Conservation (phyloP, 768 basidiomycete species). For the Kwoniella botswanensis region DNA sequence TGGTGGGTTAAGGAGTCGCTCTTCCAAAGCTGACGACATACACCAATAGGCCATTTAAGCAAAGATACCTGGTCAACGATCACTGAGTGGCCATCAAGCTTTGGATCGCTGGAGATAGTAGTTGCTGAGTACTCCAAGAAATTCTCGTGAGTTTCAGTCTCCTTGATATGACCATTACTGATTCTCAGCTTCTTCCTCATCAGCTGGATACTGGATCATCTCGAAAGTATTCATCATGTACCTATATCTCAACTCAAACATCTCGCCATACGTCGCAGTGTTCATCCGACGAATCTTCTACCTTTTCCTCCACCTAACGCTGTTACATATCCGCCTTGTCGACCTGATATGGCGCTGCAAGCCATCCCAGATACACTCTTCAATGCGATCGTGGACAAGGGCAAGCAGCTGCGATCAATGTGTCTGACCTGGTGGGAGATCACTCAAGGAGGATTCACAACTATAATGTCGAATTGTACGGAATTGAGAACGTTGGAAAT, state of each 20-base stretch:
- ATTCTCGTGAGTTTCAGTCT: slow-evolving; percentile 25
- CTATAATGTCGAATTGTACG: slow-evolving; percentile 5
- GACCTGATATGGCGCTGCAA: neutral
- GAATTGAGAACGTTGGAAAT: slow-evolving; percentile 12
- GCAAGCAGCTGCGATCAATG: slow-evolving; percentile 2
- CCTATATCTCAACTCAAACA: slow-evolving; percentile 25
- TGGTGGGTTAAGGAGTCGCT: slow-evolving; percentile 10
- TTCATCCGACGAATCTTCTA: slow-evolving; percentile 21
- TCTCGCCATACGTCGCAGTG: slow-evolving; percentile 20
- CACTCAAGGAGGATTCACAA: slow-evolving; percentile 3
- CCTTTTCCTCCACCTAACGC: slow-evolving; percentile 21
- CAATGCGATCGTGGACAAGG: slow-evolving; percentile 1
- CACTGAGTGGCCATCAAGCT: slow-evolving; percentile 25
- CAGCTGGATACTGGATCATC: slow-evolving; percentile 36
- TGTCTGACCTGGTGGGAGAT: slow-evolving; percentile 35
- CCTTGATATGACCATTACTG: neutral
- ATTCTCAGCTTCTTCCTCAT: neutral
- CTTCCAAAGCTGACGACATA: neutral
- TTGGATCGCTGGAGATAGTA: slow-evolving; percentile 21
- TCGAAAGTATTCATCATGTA: slow-evolving; percentile 23
- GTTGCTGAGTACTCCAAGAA: slow-evolving; percentile 17
- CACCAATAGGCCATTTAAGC: slow-evolving; percentile 25
- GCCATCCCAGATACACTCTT: slow-evolving; percentile 12
- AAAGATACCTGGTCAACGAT: slow-evolving; percentile 33
- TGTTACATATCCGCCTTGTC: neutral